Evolutionary conservation across 148 eudicot species (phyloP).

Genomic region (Amaranthus hypochondriacus): DNA sequence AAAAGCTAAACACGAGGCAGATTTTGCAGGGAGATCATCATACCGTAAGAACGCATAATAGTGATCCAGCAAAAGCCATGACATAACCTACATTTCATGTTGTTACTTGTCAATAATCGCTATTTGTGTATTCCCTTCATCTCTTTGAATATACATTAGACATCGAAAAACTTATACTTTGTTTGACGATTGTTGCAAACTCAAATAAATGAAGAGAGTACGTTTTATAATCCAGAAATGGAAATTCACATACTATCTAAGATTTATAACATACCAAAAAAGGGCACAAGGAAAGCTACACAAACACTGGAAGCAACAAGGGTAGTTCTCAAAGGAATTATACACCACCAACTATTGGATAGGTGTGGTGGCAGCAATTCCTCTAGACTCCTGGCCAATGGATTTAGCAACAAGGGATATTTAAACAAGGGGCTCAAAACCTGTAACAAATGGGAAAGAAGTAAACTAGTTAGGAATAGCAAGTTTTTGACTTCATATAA

Average conservation of each 20-base stretch:
- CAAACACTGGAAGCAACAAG: constrained; percentile 60
- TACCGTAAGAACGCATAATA: constrained; percentile 64
- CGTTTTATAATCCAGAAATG: background rate
- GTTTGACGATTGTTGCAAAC: no score
- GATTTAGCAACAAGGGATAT: constrained; percentile 71
- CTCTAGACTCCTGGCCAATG: constrained; percentile 69
- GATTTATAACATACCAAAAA: constrained; percentile 44
- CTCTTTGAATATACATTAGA: no score
- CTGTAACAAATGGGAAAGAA: constrained; percentile 28
- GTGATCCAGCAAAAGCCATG: constrained; percentile 74
- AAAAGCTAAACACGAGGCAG: background rate
- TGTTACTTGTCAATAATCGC: background rate
- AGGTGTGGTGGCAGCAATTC: constrained; percentile 50
- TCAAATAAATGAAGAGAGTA: no score
- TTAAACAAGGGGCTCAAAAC: constrained; percentile 70
- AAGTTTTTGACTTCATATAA: background rate
- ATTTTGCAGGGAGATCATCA: background rate
- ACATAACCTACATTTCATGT: constrained; percentile 52
- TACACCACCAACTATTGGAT: constrained; percentile 41
- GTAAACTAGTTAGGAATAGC: background rate
- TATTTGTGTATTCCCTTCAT: no score
- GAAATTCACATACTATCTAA: no score
- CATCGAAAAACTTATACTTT: no score
- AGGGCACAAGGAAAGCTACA: constrained; percentile 66
- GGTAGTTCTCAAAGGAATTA: constrained; percentile 48